A percentile compares a stretch with the other conserved stretches of the same genome.
These are phyloP conservation scores for Castanea mollissima DNA, from an alignment of 306 rosid genomes.

Conservation along the genomic window DNA sequence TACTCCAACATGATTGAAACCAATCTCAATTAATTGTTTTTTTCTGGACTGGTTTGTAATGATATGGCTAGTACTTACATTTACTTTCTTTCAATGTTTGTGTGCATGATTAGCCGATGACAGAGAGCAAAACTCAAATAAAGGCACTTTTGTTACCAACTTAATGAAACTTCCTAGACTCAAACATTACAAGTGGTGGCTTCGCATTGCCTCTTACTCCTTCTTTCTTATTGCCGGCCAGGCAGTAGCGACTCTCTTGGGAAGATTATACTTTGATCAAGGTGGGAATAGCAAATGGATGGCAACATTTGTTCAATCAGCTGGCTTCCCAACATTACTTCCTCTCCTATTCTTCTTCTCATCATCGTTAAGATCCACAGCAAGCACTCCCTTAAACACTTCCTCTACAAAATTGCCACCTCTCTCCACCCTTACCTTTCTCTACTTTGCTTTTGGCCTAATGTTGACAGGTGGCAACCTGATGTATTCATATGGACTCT, in stretches of 20 bases:
- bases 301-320: conserved; percentile 65
- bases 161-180: conserved; percentile 19
- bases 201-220: conserved; percentile 36
- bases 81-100: not conserved
- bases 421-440: conserved; percentile 4
- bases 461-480: conserved; percentile 34
- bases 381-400: not conserved
- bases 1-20: not conserved
- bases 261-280: conserved; percentile 54
- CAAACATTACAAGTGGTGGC: conserved; percentile 46
- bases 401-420: conserved; percentile 27
- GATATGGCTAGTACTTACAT: not conserved
- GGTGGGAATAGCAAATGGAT: conserved; percentile 76
- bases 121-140: conserved; percentile 4
- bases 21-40: not conserved
- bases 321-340: conserved; percentile 57
- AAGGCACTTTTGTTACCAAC: not conserved
- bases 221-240: conserved; percentile 48
- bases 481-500: conserved; percentile 68
- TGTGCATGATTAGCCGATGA: conserved; percentile 23
- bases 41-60: not conserved
- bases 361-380: not conserved
- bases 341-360: conserved; percentile 39
- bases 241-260: conserved; percentile 54
- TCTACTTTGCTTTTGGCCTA: conserved; percentile 43